Evolutionary conservation across 2,329 filamentous ascomycete genomes (phyloP), one percentile per base, ranked within the genome.

Genomic region (Cordyceps javanica): DNA sequence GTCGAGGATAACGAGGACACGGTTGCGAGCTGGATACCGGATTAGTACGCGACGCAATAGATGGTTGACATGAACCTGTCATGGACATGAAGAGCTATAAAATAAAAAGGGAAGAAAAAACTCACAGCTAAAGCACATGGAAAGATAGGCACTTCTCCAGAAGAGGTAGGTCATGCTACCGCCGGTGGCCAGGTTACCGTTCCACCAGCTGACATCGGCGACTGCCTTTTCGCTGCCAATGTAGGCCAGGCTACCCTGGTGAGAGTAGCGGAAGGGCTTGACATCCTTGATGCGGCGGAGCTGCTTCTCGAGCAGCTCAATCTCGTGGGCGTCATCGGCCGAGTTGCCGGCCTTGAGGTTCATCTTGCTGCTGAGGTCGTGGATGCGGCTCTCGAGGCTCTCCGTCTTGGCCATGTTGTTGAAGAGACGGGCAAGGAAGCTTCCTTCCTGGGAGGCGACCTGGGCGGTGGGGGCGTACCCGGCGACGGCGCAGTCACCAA

Each of bases 111-210:
- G 13, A 10, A 50, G 21, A 34, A 60, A 23, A 56, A 65, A 89
- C 90, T 86, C 83, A 94, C 91, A 92, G 86, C 92, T 97, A 75
- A 99, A 99, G 85, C 93, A 97, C 94, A 99, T 99, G 82, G 91
- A 97, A 73, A 99, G 80, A 75, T 99, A 99, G 57, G 93, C 94
- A 70, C 90, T 95, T 72, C 92, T 85, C 94, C 94, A 99, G 85
- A 99, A 99, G 65, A 97, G 83, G 78, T 96, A 99, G 58, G 94
- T 99, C 75, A 97, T 79, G 68, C 88, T 90, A 71, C 94, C 94
- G 70, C 93, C 94, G 46, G 88, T 90, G 61, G 94, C 93, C 67
- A 99, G 83, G 79, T 97, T 99, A 64, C 94, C 94, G 68, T 94
- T 95, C 78, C 95, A 86, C 93, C 94, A 99, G 71, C 86, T 90